Conservation (phyloP, 108 stramenopile genomes). For the Chaetoceros muelleri region DNA sequence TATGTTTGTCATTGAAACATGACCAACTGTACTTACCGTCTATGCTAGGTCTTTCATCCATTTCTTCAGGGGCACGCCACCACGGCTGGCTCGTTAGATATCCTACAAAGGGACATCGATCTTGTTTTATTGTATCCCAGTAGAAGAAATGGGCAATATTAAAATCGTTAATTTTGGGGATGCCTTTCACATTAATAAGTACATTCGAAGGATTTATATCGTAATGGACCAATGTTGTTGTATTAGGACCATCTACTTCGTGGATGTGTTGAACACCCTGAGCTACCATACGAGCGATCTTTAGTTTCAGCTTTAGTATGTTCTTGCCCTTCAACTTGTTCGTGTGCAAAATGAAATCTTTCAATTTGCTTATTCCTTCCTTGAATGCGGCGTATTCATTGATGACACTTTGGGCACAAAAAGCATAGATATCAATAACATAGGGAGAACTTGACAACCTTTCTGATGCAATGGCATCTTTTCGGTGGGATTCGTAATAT, state of each 20-base stretch:
- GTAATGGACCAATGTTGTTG: conserved; percentile 65
- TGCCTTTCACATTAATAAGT: conserved; percentile 53
- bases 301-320: conserved; percentile 40
- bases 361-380: conserved; percentile 33
- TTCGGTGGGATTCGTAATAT: conserved; percentile 73
- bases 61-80: conserved; percentile 81
- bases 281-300: conserved; percentile 57
- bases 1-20: conserved; percentile 11
- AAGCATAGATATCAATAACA: conserved; percentile 74
- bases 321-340: conserved; percentile 46
- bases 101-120: conserved; percentile 70
- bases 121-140: no score
- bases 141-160: conserved; percentile 80
- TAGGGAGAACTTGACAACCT: conserved; percentile 60
- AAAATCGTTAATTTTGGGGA: conserved; percentile 81
- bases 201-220: conserved; percentile 78
- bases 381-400: conserved; percentile 74
- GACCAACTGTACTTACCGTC: no score
- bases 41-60: no score
- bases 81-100: conserved; percentile 71
- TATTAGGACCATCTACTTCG: conserved; percentile 35
- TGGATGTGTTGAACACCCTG: conserved; percentile 70
- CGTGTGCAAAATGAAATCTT: conserved; percentile 55
- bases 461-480: conserved; percentile 85
- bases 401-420: conserved; percentile 77